Percentiles rank a stretch among this genome's conserved stretches.
Conservation (phyloP, 164 flowering plant species). For the Paratinospora sagittata region DNA sequence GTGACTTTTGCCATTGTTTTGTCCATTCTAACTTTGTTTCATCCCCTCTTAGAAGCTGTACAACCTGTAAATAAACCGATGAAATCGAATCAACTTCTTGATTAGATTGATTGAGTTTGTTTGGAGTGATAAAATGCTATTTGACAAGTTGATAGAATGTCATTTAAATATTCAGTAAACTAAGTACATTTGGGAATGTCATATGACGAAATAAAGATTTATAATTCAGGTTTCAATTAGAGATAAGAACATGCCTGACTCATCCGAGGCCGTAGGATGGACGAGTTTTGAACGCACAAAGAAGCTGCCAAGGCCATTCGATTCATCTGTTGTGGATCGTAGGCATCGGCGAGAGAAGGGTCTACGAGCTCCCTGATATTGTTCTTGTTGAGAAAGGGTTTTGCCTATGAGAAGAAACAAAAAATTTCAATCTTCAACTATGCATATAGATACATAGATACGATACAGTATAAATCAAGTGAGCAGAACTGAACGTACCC, state of each 20-base stretch:
- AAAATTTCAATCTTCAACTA: not conserved
- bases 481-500: constrained; percentile 52
- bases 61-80: constrained; percentile 45
- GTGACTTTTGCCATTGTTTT: constrained; percentile 26
- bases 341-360: constrained; percentile 45
- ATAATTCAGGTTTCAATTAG: too few species aligned
- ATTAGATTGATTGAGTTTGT: not conserved
- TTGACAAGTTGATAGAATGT: not conserved
- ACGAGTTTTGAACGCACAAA: constrained; percentile 50
- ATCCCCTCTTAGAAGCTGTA: constrained; percentile 48
- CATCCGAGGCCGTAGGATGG: constrained; percentile 75
- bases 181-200: not conserved
- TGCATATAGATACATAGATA: not conserved
- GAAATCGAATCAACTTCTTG: constrained; percentile 1
- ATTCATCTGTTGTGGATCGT: constrained; percentile 48
- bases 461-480: too few species aligned
- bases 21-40: constrained; percentile 22
- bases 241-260: constrained; percentile 61
- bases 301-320: constrained; percentile 48
- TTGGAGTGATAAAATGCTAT: not conserved
- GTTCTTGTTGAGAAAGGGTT: constrained; percentile 46
- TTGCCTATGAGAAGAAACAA: constrained; percentile 45
- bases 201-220: too few species aligned
- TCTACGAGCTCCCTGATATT: constrained; percentile 49
- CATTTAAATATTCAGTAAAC: too few species aligned